Percentiles rank a stretch among this genome's conserved stretches.
phyloP scores from a whole-genome alignment of 306 rosid genomes.

The Datisca glomerata region DNA sequence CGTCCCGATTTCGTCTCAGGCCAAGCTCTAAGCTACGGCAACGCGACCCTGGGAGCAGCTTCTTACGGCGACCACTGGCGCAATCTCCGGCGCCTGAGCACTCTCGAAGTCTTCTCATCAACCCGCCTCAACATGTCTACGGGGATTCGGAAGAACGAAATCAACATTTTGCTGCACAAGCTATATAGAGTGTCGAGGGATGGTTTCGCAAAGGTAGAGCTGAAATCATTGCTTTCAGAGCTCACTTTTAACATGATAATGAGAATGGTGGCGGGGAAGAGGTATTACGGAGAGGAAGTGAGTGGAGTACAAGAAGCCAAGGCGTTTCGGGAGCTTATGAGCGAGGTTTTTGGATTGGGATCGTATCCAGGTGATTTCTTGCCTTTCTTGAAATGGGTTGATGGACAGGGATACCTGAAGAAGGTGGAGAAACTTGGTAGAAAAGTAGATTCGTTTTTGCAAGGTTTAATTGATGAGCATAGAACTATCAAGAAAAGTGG shows the following conservation, averaged over 20 bases:
- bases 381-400: slow-evolving; percentile 10
- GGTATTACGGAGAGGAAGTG: slow-evolving; percentile 19
- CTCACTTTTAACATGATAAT: slow-evolving; percentile 19
- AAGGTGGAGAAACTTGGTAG: slow-evolving; percentile 15
- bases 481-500: neutral
- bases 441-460: slow-evolving; percentile 14
- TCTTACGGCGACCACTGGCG: slow-evolving; percentile 32
- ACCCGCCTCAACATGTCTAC: slow-evolving; percentile 6
- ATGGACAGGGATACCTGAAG: slow-evolving; percentile 3
- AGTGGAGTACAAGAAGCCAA: slow-evolving; percentile 11
- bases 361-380: slow-evolving; percentile 9
- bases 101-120: slow-evolving; percentile 16
- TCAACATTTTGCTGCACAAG: slow-evolving; percentile 1
- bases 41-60: slow-evolving; percentile 7
- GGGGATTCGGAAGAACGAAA: slow-evolving; percentile 4
- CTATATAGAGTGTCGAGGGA: neutral
- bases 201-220: neutral
- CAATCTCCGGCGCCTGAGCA: slow-evolving; percentile 16
- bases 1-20: slow-evolving; percentile 11
- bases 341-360: neutral
- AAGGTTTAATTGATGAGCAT: slow-evolving; percentile 15
- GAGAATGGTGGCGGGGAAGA: slow-evolving; percentile 31
- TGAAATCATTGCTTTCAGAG: slow-evolving; percentile 11
- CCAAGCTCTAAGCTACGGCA: slow-evolving; percentile 13
- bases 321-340: slow-evolving; percentile 11